phyloP scores from a whole-genome alignment of 306 rosid genomes.

The Medicago ruthenica region DNA sequence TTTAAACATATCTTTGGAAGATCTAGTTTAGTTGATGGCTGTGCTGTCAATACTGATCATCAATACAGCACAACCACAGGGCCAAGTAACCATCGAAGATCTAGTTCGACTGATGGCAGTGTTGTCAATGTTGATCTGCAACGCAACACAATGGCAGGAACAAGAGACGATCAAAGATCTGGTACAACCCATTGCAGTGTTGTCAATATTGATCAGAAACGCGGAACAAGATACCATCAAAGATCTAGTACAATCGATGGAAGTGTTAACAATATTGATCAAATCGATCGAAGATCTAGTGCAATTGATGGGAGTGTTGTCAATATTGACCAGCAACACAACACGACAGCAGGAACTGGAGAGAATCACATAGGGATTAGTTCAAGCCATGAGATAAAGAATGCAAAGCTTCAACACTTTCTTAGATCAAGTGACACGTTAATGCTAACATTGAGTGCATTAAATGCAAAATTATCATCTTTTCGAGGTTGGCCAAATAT shows the following conservation, averaged over 20 bases:
- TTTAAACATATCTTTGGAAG: slow-evolving; percentile 74
- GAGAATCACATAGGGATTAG: slow-evolving; percentile 42
- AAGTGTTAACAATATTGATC: slow-evolving; percentile 10
- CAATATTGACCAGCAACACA: background rate
- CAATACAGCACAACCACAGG: background rate
- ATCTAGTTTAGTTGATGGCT: slow-evolving; percentile 54
- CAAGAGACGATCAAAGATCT: background rate
- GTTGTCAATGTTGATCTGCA: background rate
- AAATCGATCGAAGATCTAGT: slow-evolving; percentile 48
- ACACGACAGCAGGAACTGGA: background rate
- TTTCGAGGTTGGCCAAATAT: slow-evolving; percentile 98
- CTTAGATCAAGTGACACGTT: slow-evolving; percentile 65
- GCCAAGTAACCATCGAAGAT: slow-evolving; percentile 28
- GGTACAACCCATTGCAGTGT: background rate
- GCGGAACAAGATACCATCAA: background rate
- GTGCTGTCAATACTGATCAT: background rate
- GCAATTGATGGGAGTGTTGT: slow-evolving; percentile 39
- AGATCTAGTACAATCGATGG: slow-evolving; percentile 33
- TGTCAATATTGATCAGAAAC: background rate
- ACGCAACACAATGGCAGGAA: background rate
- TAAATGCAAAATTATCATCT: slow-evolving; percentile 66
- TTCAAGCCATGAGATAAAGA: slow-evolving; percentile 65
- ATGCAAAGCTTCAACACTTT: slow-evolving; percentile 73
- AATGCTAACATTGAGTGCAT: slow-evolving; percentile 66
- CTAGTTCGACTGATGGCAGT: slow-evolving; percentile 47